These are phyloP conservation scores for Ceriops tagal DNA, from an alignment of 345 rosid genomes.

Conservation along the genomic window DNA sequence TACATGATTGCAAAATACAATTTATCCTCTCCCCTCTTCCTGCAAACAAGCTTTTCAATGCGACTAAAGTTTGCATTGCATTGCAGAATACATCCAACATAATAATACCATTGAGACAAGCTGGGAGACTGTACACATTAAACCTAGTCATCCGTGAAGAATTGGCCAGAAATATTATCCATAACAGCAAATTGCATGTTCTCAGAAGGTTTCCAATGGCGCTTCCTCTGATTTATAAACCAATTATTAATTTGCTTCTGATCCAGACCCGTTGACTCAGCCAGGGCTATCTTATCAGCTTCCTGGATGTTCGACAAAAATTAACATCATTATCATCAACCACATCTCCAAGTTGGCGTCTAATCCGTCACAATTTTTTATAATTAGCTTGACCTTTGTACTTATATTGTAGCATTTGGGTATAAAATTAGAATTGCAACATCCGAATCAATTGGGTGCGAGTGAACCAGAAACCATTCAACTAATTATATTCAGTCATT, in stretches of 20 bases:
- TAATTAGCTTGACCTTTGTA: not conserved
- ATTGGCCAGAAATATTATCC: slow-evolving; percentile 28
- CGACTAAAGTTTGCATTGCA: slow-evolving; percentile 9
- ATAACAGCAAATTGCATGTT: slow-evolving; percentile 25
- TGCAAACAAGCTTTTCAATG: slow-evolving; percentile 14
- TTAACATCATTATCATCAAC: not conserved
- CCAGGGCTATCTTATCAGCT: slow-evolving; percentile 30
- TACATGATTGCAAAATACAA: slow-evolving; percentile 25
- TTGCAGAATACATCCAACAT: slow-evolving; percentile 8
- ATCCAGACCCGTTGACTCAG: slow-evolving; percentile 34
- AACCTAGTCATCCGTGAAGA: slow-evolving; percentile 19
- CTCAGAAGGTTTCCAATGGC: slow-evolving; percentile 34
- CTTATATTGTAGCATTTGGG: not conserved
- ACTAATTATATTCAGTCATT: too few species aligned
- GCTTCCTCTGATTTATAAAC: slow-evolving; percentile 35
- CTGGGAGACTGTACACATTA: slow-evolving; percentile 14
- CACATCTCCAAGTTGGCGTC: not conserved
- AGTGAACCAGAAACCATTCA: too few species aligned
- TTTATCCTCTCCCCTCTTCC: not conserved
- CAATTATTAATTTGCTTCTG: slow-evolving; percentile 37
- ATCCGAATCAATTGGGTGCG: not conserved
- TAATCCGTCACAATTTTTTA: not conserved
- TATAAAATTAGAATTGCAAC: not conserved
- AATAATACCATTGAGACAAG: not conserved
- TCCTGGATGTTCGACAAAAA: slow-evolving; percentile 18